Evolutionary conservation across 257 asterid genomes (phyloP).

Genomic region (Hygrophila difformis): DNA sequence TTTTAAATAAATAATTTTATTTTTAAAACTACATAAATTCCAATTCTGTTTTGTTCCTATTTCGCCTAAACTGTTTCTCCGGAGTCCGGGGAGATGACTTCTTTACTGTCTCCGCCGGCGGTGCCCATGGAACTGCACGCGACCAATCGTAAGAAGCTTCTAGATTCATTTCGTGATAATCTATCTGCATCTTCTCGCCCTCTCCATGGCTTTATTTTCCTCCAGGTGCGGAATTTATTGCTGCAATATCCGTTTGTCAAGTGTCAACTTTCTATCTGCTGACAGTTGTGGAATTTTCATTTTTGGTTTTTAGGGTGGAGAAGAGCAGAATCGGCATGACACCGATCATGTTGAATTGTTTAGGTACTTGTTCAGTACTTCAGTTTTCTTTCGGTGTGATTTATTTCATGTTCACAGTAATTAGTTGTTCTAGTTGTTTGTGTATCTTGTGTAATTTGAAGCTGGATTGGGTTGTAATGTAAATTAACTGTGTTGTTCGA

Average conservation of each 20-base stretch:
- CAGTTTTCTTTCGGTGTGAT: too few species aligned
- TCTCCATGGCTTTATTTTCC: slow-evolving; percentile 51
- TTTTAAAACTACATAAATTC: too few species aligned
- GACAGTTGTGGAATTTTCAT: slow-evolving; percentile 1
- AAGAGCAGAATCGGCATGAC: slow-evolving; percentile 78
- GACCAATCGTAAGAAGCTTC: slow-evolving; percentile 56
- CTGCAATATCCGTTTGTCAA: background rate
- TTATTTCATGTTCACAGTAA: background rate
- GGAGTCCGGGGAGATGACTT: too few species aligned
- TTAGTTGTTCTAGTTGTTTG: background rate
- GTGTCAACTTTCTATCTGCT: slow-evolving; percentile 1
- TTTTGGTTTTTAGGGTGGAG: slow-evolving; percentile 61
- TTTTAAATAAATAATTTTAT: too few species aligned
- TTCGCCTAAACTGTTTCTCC: too few species aligned
- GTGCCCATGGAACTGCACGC: slow-evolving; percentile 60
- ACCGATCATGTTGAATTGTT: slow-evolving; percentile 81
- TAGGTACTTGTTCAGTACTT: too few species aligned
- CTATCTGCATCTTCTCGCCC: slow-evolving; percentile 50
- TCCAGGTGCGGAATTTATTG: slow-evolving; percentile 38
- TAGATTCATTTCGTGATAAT: slow-evolving; percentile 48
- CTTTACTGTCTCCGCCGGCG: slow-evolving; percentile 63
- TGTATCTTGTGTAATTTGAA: background rate
- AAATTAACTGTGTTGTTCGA: too few species aligned
- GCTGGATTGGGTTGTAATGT: too few species aligned
- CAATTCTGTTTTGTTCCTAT: too few species aligned